phyloP scores from a whole-genome alignment of 768 basidiomycete species.

The Holtermanniella nyarrowii region DNA sequence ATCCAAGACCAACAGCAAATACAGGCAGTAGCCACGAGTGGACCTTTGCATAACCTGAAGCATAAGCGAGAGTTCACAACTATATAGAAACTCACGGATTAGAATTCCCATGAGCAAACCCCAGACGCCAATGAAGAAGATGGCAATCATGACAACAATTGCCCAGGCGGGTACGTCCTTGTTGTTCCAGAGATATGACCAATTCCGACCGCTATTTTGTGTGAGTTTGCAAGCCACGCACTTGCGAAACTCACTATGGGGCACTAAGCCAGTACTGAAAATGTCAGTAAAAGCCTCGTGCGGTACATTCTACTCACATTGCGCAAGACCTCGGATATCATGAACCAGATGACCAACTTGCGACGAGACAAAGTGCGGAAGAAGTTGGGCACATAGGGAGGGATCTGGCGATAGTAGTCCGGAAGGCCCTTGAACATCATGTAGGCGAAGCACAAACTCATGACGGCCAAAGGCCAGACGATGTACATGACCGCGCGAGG shows the following conservation, averaged over 20 bases:
- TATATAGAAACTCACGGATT: conserved; percentile 43
- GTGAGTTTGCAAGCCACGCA: conserved; percentile 51
- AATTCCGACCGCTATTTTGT: conserved; percentile 60
- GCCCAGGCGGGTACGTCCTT: conserved; percentile 72
- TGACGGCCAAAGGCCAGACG: conserved; percentile 67
- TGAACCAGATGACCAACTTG: conserved; percentile 90
- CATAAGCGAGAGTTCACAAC: neutral
- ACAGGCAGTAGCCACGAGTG: conserved; percentile 93
- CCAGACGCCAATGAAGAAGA: conserved; percentile 86
- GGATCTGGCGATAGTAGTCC: conserved; percentile 60
- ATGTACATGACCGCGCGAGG: conserved; percentile 80
- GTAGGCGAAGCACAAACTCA: conserved; percentile 68
- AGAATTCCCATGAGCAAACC: conserved; percentile 60
- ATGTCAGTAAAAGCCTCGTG: conserved; percentile 45
- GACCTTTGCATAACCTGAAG: conserved; percentile 69
- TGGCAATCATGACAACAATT: conserved; percentile 63
- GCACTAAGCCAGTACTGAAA: conserved; percentile 35
- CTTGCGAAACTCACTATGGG: conserved; percentile 21
- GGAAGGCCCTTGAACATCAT: conserved; percentile 78
- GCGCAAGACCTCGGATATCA: conserved; percentile 81
- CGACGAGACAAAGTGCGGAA: conserved; percentile 76
- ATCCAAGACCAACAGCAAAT: conserved; percentile 88
- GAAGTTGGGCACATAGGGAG: conserved; percentile 90
- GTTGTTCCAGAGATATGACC: conserved; percentile 78
- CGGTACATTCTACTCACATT: conserved; percentile 44